Base-by-base conservation (phyloP, 2,329 filamentous ascomycete genomes). In the Sporothrix mexicana region DNA sequence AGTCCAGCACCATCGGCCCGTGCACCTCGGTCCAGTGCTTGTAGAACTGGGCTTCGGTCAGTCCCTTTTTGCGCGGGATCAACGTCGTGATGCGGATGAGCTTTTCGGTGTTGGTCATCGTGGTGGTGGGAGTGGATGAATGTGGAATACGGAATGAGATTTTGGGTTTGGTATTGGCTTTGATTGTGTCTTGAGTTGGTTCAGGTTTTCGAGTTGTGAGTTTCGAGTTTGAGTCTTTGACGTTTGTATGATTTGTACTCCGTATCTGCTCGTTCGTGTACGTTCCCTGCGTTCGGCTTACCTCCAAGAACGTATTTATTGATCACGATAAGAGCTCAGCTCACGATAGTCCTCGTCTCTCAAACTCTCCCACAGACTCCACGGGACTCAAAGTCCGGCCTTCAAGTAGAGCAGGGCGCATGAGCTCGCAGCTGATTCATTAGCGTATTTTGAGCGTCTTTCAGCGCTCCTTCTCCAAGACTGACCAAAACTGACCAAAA, bases 21-120 rank as follows among this genome's bases (percentile, higher is more conserved):
- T 77, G 75, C 7, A 75, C 73, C 45, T 76, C 68, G 2, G 73
- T 74, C 76, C 74, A 76, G 59, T 77, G 72, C 53, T 75, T 73
- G 57, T 76, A 75, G 72, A 77, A 77, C 30, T 76, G 68, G 1
- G 71, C 74, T 41, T 75, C 67, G 0, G 75, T 69, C 23, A 77
- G 57, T 7, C 73, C 70, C 36, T 73, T 74, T 23, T 77, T 74
- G 8, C 74, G 75, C 23, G 72, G 73, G 66, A 76, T 76, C 3
- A 74, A 49, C n/a, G 76, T 75, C 5, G 75, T 74, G 43, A 77
- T 74, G 13, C 75, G 76, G 8, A 76, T 72, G 20, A 77, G 70
- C 55, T 76, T 75, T 70, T 77, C 76, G 13, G 75, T 71, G 3
- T 71, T 57, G 12, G 70, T 45, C 70, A 67, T 72, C 23, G 20